Percentiles rank a stretch among this genome's conserved stretches.
Evolutionary conservation across 2,329 filamentous ascomycete genomes (phyloP).

Genomic region (Epichloe festucae): DNA sequence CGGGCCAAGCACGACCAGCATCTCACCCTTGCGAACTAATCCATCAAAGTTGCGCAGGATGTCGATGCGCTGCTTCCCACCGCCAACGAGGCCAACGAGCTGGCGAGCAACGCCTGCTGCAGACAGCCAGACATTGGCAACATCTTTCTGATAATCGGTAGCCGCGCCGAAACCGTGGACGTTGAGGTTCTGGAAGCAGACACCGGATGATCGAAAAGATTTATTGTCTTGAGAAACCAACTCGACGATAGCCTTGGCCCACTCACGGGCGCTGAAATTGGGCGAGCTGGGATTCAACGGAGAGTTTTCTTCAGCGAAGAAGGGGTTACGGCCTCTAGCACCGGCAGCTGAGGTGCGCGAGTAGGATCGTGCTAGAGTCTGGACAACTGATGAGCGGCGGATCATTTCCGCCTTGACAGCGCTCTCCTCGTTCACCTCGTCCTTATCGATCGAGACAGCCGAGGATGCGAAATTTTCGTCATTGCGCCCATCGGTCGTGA

Average conservation of each 20-base stretch:
- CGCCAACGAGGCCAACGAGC: slow-evolving; percentile 39
- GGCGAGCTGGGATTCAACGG: slow-evolving; percentile 38
- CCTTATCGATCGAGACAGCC: slow-evolving; percentile 18
- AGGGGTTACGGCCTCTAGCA: slow-evolving; percentile 30
- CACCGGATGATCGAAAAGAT: slow-evolving; percentile 46
- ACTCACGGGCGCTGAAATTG: slow-evolving; percentile 41
- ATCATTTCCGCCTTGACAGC: slow-evolving; percentile 28
- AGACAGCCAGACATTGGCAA: slow-evolving; percentile 48
- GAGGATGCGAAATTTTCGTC: slow-evolving; percentile 17
- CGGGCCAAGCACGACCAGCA: slow-evolving; percentile 62
- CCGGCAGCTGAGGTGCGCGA: slow-evolving; percentile 32
- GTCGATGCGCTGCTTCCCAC: slow-evolving; percentile 46
- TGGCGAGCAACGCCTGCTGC: slow-evolving; percentile 29
- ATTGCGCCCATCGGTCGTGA: slow-evolving; percentile 23
- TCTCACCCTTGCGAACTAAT: slow-evolving; percentile 56
- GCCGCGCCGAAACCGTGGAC: slow-evolving; percentile 54
- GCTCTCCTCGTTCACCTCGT: slow-evolving; percentile 12
- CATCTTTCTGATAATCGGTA: slow-evolving; percentile 59
- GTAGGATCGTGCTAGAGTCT: slow-evolving; percentile 42
- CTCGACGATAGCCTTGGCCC: slow-evolving; percentile 47
- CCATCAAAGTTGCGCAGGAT: slow-evolving; percentile 58
- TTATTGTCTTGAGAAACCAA: slow-evolving; percentile 38
- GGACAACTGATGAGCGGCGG: slow-evolving; percentile 38
- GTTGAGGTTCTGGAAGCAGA: slow-evolving; percentile 54
- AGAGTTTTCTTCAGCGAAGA: slow-evolving; percentile 34